Base-by-base conservation (phyloP, 2,329 filamentous ascomycete genomes). In the Colletotrichum caudatum region DNA sequence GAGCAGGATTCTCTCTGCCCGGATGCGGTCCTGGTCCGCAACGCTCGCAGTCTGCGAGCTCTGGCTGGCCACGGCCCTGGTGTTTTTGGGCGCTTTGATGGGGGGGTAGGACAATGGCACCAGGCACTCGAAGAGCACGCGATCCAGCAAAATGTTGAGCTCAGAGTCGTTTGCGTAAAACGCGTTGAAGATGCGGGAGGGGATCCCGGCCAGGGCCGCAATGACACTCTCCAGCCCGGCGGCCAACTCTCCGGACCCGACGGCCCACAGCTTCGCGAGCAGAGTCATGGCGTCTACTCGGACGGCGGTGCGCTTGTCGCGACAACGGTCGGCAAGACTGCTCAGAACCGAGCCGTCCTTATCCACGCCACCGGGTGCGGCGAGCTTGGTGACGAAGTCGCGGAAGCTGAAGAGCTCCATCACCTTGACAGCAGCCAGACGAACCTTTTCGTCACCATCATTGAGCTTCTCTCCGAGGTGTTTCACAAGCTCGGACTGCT, bases 101-200 rank as follows among this genome's bases (percentile, higher is more conserved):
- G 91, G 88, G 8, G 96, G 96, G 76, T 94, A 99, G 39, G 88
- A 90, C n/a, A 98, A 85, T 0, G 96, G 96, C n/a, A 99, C 85
- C 12, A 99, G 87, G 57, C 90, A 93, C 76, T 98, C 95, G 78
- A 93, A 97, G 73, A 97, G 86, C 41, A 95, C 94, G 64, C 92
- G 90, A 76, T 97, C 94, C 26, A 98, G 87, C 48, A 97, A 85
- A 26, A 94, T 88, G 77, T 97, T 96, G 64, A 98, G 89, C 74
- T 97, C 94, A 1, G 86, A 84, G 78, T 98, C 94, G 78, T 98
- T 98, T 72, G 94, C 92, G 80, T 97, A 99, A 77, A 92, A 95
- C 0, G 92, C 92, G 78, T 94, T 94, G 73, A 98, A 90, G 56
- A 99, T 94, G 73, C 90, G 92, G 1, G 92, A 92, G 2, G 96